Evolutionary conservation across 2,329 filamentous ascomycete genomes (phyloP).

Genomic region (Penicillium palitans): DNA sequence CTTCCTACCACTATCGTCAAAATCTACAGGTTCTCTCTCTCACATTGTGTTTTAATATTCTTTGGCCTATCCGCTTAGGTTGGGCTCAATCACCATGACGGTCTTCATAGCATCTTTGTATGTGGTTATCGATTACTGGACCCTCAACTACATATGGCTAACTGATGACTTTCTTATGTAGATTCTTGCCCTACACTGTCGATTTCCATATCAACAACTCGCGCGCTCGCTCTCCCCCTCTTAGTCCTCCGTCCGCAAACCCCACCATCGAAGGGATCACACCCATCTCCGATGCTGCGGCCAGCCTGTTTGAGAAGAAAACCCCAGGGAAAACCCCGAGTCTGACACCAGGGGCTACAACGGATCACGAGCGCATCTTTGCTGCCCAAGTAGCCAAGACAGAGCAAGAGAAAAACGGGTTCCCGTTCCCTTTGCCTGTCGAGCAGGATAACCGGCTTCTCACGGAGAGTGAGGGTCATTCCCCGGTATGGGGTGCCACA

Average conservation of each 20-base stretch:
- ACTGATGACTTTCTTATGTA: conserved; percentile 39
- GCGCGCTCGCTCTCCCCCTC: conserved; percentile 45
- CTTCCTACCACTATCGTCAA: conserved; percentile 1
- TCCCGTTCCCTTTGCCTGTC: conserved; percentile 31
- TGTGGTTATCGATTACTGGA: conserved; percentile 29
- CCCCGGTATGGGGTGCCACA: conserved; percentile 70
- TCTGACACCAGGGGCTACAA: conserved; percentile 44
- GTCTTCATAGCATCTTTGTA: conserved; percentile 62
- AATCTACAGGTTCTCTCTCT: neutral
- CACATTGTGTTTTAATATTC: conserved; percentile 6
- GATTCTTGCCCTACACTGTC: conserved; percentile 89
- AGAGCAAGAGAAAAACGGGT: conserved; percentile 28
- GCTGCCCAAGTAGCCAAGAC: conserved; percentile 26
- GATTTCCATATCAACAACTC: conserved; percentile 69
- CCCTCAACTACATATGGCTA: conserved; percentile 1
- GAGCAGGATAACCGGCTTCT: conserved; percentile 51
- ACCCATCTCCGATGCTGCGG: conserved; percentile 24
- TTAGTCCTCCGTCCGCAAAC: conserved; percentile 32
- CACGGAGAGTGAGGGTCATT: conserved; percentile 71
- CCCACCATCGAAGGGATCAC: conserved; percentile 30
- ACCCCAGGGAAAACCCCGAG: conserved; percentile 24
- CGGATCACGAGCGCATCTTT: conserved; percentile 47
- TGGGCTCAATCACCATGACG: conserved; percentile 49
- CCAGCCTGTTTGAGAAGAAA: conserved; percentile 40
- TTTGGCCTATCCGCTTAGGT: conserved; percentile 9